Evolutionary conservation across 345 rosid species (phyloP), one percentile per base, ranked within the genome.

Genomic region (Noccaea caerulescens): DNA sequence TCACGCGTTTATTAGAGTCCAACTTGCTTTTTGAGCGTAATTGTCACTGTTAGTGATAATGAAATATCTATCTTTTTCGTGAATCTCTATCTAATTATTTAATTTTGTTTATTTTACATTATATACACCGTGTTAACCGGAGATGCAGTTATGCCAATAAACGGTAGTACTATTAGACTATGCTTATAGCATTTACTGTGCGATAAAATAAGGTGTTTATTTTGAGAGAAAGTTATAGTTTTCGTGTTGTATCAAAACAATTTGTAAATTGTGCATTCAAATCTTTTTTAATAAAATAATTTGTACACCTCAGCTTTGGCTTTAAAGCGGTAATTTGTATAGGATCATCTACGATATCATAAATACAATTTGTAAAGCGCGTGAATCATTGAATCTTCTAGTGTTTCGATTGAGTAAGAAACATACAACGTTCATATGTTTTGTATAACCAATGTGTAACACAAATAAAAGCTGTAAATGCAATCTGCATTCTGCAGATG

Each of bases 1-100:
- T 66, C 52, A 73, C 77, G 77, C 77, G 77, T 73, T 71, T 65
- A 30, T 65, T 8, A 16, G 14, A 71, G 60, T 64, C 60, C 30
- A 57, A 65, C 47, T 58, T 66, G 72, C 60, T 73, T 73, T 49
- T 8, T 66, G n/a, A 66, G 66, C 72, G 41, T 66, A 73, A 38
- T 47, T 57, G 59, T 73, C 77, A 49, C 66, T 57, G 12, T 57
- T 73, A 57, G 45, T 65, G 71, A 73, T 56, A 55, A 33, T 71
- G 45, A 37, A 45, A 25, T 36, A 45, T 20, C 45, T 63, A 2
- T 52, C 43, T 32, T 39, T 58, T 58, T 58, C 51, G 9, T 25
- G 1, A 39, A 52, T 39, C 69, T 32, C 20, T 54, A 3, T 54
- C 43, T 4, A 57, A 16, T 38, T 36, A 18, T 6, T 53, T 32